phyloP scores from a whole-genome alignment of 2,329 filamentous ascomycete species.

The Aureobasidium sp. region DNA sequence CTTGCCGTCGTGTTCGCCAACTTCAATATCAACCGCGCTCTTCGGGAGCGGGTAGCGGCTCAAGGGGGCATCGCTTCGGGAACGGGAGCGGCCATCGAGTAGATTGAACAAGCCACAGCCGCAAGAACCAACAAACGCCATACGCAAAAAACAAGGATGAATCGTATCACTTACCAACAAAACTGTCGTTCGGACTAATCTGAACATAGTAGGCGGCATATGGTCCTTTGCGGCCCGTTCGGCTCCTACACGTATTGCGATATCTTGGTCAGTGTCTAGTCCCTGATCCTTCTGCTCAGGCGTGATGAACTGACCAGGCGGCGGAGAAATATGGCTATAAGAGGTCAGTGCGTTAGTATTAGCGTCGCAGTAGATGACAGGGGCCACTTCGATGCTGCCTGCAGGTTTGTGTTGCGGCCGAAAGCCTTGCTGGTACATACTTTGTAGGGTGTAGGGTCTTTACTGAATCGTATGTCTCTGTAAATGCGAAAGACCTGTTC shows the following conservation, averaged over 20 bases:
- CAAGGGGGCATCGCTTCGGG: background rate
- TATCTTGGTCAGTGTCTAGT: constrained; percentile 8
- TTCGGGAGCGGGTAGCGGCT: background rate
- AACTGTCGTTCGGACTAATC: constrained; percentile 60
- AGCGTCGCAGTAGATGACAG: background rate
- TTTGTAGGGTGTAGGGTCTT: constrained; percentile 83
- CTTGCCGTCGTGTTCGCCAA: background rate
- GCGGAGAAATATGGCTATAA: constrained; percentile 70
- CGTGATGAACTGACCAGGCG: constrained; percentile 50
- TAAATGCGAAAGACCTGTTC: constrained; percentile 71
- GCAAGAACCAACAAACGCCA: background rate
- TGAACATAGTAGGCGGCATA: constrained; percentile 88
- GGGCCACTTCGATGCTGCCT: background rate
- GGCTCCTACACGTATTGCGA: constrained; percentile 44
- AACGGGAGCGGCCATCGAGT: background rate
- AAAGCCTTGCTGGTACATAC: constrained; percentile 35
- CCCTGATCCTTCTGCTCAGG: background rate
- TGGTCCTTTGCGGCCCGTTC: constrained; percentile 76
- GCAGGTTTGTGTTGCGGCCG: background rate
- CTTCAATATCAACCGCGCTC: background rate
- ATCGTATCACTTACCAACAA: constrained; percentile 52
- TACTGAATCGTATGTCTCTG: constrained; percentile 74
- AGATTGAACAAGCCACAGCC: background rate
- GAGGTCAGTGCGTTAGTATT: constrained; percentile 8
- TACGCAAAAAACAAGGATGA: background rate